phyloP scores from a whole-genome alignment of 2,329 filamentous ascomycete species.

The Endothia cerciana region DNA sequence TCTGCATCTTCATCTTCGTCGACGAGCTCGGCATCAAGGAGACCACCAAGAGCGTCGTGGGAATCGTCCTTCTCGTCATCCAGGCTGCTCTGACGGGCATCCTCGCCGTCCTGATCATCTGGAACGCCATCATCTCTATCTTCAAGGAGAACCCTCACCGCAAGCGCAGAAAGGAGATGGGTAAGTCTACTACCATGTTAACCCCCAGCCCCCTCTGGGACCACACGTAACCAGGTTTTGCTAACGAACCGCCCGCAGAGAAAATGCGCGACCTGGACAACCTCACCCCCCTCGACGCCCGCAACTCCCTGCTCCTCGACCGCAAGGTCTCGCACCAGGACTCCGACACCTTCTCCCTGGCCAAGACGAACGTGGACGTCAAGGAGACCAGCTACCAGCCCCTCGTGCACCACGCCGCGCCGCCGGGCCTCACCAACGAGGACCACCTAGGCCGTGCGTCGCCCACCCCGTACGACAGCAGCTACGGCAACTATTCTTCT shows the following conservation, averaged over 20 bases:
- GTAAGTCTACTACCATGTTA: conserved; percentile 56
- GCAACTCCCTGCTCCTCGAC: conserved; percentile 81
- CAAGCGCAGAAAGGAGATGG: conserved; percentile 84
- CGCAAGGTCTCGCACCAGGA: conserved; percentile 43
- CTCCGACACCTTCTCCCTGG: conserved; percentile 49
- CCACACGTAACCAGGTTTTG: conserved; percentile 10
- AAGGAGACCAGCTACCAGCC: conserved; percentile 32
- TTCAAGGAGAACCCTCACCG: conserved; percentile 89
- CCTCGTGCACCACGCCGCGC: conserved; percentile 46
- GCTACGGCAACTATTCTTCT: conserved; percentile 10
- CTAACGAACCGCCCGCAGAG: conserved; percentile 56
- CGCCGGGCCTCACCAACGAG: conserved; percentile 36
- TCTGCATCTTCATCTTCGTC: conserved; percentile 90
- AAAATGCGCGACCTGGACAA: conserved; percentile 79
- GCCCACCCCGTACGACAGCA: conserved; percentile 25
- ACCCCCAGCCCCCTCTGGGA: neutral
- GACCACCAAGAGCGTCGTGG: conserved; percentile 92
- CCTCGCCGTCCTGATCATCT: conserved; percentile 83
- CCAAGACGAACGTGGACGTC: conserved; percentile 43
- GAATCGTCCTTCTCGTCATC: conserved; percentile 89
- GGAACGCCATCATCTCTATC: conserved; percentile 84
- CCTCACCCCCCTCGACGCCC: conserved; percentile 83
- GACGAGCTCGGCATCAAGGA: conserved; percentile 88
- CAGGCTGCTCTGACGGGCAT: conserved; percentile 83
- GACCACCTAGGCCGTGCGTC: conserved; percentile 19